Base-by-base conservation (phyloP, 208 protist genomes). In the Acanthamoeba lenticulata region DNA sequence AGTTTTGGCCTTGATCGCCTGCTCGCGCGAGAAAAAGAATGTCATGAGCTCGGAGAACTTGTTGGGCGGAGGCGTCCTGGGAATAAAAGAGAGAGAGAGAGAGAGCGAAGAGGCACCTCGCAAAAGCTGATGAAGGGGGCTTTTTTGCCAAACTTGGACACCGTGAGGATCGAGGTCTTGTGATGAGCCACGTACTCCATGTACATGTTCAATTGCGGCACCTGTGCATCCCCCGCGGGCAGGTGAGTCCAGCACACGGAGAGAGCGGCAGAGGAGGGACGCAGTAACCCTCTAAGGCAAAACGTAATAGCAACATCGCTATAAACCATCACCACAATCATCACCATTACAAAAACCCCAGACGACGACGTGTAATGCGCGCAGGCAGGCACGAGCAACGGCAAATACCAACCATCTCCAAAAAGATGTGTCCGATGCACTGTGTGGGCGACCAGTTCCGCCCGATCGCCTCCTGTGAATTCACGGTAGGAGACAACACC, bases 151-250 rank as follows among this genome's bases (percentile, higher is more conserved):
- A 77, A 44, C 67, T 44, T 77, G 67, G 67, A 45, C 36, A 77
- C 67, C 9, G 67, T 77, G 32, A 77, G 42, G 11, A 77, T 77
- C 15, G 67, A 77, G 34, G 36, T 77, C 67, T 77, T 77, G 67
- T 77, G 67, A 17, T 77, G 67, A 42, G 67, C 67, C 67, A 77
- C 67, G 67, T 77, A 77, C 42, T 77, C 67, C 67, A 77, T 77
- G 38, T 77, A 77, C 67, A 77, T 77, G 34, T 77, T 77, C 9
- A 77, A 34, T 19, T 77, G 29, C 1, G 67, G 67, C 67, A 19
- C 38, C 67, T 77, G 67, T 13, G 15, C 57, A n/a, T n/a, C n/a
- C n/a, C n/a, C n/a, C n/a, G n/a, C n/a, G n/a, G n/a, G n/a, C n/a
- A n/a, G n/a, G n/a, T n/a, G n/a, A n/a, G n/a, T n/a, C n/a, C n/a